phyloP scores from a whole-genome alignment of 2,329 filamentous ascomycete genomes.

The Diaporthe sp. region DNA sequence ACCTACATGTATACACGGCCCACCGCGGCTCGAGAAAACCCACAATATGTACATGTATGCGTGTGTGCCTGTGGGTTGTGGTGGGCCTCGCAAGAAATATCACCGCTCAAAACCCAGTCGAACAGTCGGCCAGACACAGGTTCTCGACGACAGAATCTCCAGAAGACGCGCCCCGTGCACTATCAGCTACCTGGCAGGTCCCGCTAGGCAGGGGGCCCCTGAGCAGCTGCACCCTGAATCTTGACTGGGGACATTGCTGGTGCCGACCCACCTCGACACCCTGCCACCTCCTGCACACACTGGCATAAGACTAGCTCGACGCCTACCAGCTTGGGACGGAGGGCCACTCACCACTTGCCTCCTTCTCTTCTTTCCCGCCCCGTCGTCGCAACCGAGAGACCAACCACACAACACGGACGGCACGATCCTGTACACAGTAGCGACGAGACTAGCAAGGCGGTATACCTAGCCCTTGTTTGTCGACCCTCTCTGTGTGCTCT shows the following conservation, averaged over 20 bases:
- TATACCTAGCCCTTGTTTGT: slow-evolving; percentile 27
- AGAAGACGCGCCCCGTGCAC: slow-evolving; percentile 35
- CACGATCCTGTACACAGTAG: slow-evolving; percentile 22
- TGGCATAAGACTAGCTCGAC: slow-evolving; percentile 39
- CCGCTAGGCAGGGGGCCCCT: slow-evolving; percentile 31
- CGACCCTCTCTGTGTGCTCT: neutral
- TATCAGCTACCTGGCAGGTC: slow-evolving; percentile 34
- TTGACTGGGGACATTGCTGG: slow-evolving; percentile 16
- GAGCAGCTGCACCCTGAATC: slow-evolving; percentile 23
- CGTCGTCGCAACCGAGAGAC: slow-evolving; percentile 24
- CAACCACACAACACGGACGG: slow-evolving; percentile 31
- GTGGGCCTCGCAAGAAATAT: slow-evolving; percentile 15
- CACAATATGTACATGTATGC: slow-evolving; percentile 1
- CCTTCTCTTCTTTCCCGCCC: slow-evolving; percentile 33
- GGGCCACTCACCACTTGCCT: slow-evolving; percentile 13
- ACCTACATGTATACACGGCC: neutral
- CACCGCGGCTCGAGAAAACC: slow-evolving; percentile 17
- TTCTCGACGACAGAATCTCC: slow-evolving; percentile 25
- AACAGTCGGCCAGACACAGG: neutral
- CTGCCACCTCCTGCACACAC: slow-evolving; percentile 35
- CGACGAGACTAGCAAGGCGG: slow-evolving; percentile 20
- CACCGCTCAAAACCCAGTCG: slow-evolving; percentile 18
- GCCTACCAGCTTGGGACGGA: slow-evolving; percentile 34
- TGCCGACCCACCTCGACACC: slow-evolving; percentile 9
- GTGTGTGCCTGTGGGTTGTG: slow-evolving; percentile 11